Percentiles rank a stretch among this genome's conserved stretches.
phyloP scores from a whole-genome alignment of 345 rosid genomes.

The Euphorbia lathyris region DNA sequence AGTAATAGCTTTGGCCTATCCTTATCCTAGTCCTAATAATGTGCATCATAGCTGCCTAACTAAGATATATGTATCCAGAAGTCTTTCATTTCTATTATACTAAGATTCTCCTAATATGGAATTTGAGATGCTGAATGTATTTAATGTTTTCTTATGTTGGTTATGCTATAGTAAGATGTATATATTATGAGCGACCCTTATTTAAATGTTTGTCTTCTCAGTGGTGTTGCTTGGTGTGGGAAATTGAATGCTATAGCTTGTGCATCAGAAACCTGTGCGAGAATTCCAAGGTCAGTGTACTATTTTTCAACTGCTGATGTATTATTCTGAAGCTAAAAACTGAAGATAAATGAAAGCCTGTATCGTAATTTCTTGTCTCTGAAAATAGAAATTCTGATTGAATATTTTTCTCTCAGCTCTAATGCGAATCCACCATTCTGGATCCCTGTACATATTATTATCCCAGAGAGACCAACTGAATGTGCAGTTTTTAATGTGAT shows the following conservation, averaged over 20 bases:
- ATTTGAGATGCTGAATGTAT: not conserved
- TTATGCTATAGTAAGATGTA: not conserved
- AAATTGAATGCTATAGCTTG: constrained; percentile 98
- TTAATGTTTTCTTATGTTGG: not conserved
- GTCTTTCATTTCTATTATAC: not conserved
- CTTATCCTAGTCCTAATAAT: not conserved
- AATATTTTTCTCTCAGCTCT: constrained; percentile 48
- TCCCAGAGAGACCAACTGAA: constrained; percentile 96
- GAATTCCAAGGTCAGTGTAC: constrained; percentile 76
- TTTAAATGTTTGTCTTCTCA: constrained; percentile 23
- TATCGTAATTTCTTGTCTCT: not conserved
- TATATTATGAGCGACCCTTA: not conserved
- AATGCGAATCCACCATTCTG: constrained; percentile 89
- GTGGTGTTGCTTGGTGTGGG: constrained; percentile 99
- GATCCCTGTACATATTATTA: constrained; percentile 94
- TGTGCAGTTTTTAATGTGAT: constrained; percentile 85
- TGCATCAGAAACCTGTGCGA: constrained; percentile 97
- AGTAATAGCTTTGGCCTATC: not conserved
- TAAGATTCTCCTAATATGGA: not conserved
- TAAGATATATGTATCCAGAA: not conserved
- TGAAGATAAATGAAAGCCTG: not conserved
- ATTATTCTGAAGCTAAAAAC: not conserved
- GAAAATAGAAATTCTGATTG: not conserved
- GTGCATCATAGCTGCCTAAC: not conserved
- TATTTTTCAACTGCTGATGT: not conserved